Evolutionary conservation across 495 filamentous ascomycete genomes (phyloP).

Genomic region (Daldinia loculata): DNA sequence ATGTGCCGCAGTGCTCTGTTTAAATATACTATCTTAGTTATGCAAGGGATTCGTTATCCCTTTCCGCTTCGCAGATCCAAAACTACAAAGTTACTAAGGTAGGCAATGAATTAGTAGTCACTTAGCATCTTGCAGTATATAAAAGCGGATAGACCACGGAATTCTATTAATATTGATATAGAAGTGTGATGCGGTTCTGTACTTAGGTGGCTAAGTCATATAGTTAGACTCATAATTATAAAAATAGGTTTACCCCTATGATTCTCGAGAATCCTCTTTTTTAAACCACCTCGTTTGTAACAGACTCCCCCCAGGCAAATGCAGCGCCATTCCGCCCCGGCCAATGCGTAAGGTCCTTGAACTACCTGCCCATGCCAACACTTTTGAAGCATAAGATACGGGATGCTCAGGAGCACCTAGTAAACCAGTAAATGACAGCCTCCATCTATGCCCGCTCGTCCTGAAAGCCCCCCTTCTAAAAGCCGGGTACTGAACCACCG

Average conservation of each 20-base stretch:
- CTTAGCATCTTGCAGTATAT: neutral
- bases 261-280: constrained; percentile 11
- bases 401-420: constrained; percentile 5
- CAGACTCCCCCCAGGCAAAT: neutral
- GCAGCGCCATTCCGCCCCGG: constrained; percentile 5
- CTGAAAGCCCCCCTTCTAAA: constrained; percentile 15
- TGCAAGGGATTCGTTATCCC: too few species aligned
- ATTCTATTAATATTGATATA: neutral
- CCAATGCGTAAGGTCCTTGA: neutral
- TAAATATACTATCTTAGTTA: too few species aligned
- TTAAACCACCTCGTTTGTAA: constrained; percentile 8
- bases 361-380: neutral
- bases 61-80: too few species aligned
- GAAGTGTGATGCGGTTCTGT: neutral
- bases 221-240: neutral
- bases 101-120: neutral
- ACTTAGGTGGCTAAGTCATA: neutral
- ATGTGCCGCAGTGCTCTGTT: too few species aligned
- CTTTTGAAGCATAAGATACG: constrained; percentile 12
- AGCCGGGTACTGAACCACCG: constrained; percentile 10
- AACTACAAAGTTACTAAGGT: too few species aligned
- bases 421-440: neutral
- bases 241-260: constrained; percentile 3
- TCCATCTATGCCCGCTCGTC: constrained; percentile 13
- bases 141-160: neutral